phyloP scores from a whole-genome alignment of 495 filamentous ascomycete species.

The Cenococcum geophilum region DNA sequence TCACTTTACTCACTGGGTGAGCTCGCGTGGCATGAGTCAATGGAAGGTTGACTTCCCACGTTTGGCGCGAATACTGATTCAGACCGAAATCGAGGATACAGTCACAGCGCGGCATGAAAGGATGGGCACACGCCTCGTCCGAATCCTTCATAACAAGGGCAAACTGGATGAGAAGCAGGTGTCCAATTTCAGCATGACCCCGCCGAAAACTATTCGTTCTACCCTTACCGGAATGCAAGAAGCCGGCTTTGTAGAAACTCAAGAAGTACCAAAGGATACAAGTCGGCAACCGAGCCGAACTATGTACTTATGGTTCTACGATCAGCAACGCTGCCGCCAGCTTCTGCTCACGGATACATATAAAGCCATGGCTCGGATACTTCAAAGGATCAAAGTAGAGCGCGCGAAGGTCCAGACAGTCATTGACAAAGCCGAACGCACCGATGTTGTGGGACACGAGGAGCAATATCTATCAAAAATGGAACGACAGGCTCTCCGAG shows the following conservation, averaged over 20 bases:
- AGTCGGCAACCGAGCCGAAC: conserved; percentile 70
- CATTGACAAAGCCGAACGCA: conserved; percentile 69
- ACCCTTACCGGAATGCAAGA: conserved; percentile 75
- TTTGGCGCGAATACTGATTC: conserved; percentile 60
- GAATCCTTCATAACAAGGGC: conserved; percentile 76
- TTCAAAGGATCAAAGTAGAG: conserved; percentile 72
- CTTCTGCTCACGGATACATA: conserved; percentile 70
- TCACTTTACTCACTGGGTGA: conserved; percentile 58
- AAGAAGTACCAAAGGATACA: conserved; percentile 83
- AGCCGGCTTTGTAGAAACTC: conserved; percentile 75
- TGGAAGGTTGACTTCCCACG: conserved; percentile 75
- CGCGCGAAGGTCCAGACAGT: conserved; percentile 58
- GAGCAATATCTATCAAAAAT: conserved; percentile 64
- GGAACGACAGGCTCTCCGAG: conserved; percentile 59
- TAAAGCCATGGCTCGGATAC: conserved; percentile 77
- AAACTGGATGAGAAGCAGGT: conserved; percentile 88
- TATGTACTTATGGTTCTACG: conserved; percentile 86
- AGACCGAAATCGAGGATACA: conserved; percentile 69
- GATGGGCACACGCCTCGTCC: conserved; percentile 66
- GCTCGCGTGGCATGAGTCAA: conserved; percentile 52
- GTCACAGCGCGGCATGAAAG: conserved; percentile 70
- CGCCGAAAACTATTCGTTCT: conserved; percentile 71
- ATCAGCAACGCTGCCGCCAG: conserved; percentile 58
- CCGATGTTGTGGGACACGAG: conserved; percentile 74
- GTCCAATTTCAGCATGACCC: conserved; percentile 64